Evolutionary conservation across 768 basidiomycete species (phyloP), one percentile per base, ranked within the genome.

Genomic region (Cubamyces lactineus): DNA sequence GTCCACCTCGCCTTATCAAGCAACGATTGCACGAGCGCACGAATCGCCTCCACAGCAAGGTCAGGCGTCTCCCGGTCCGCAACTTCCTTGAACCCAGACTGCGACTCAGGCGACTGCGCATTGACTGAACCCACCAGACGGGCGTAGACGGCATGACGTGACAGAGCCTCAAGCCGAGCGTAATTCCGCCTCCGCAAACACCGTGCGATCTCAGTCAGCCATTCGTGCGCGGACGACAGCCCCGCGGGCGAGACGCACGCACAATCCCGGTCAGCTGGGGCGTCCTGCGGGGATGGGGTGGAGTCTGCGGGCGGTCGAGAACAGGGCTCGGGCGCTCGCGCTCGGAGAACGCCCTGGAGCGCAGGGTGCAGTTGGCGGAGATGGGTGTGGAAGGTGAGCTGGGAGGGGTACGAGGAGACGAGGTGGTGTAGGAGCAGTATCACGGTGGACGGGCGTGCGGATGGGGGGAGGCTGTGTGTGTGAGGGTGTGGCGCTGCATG

Each of bases 391-490:
- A 83, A 91, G 9, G 79, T 65, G 54, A 75, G 74, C 69, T 91
- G 90, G 1, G 88, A 89, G 3, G 91, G 91, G 71, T 87, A 89
- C 5, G 76, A 72, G 8, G 78, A 66, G 16, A 82, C 72, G 11
- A 92, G 80, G 59, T 84, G 79, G 66, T 91, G 82, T 15, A 90
- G 72, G 26, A 87, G 78, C 3, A 84, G 80, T 23, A 86, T 69
- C 5, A 91, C 67, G 5, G 57, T 51, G n/a, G 57, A 51, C 11
- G 39, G 2, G 28, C 50, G 57, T 2, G 57, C 57, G 3, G 48
- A 30, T 30, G 41, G 24, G 13, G 57, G 57, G 34, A 34, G 34
- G 34, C 34, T 34, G 34, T 34, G 34, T 34, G 34, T 34, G 34
- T 34, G 34, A 34, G 34, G 34, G 5, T 34, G 34, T 28, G 39